A percentile compares a stretch with the other conserved stretches of the same genome.
Evolutionary conservation across 257 asterid genomes (phyloP).

Genomic region (Solanum lycopersicoides): DNA sequence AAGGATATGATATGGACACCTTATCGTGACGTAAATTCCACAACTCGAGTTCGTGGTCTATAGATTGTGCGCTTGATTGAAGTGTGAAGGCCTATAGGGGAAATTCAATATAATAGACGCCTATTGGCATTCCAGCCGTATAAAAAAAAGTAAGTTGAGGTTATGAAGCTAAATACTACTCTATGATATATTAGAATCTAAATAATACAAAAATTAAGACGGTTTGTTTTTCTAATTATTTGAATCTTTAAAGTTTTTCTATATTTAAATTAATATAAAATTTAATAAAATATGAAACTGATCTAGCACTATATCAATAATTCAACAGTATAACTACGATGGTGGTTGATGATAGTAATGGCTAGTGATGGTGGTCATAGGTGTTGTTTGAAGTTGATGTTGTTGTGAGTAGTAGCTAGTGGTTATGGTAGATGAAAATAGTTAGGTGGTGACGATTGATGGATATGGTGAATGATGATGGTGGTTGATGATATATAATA

Average conservation of each 20-base stretch:
- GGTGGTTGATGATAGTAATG: neutral
- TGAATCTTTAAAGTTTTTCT: no score
- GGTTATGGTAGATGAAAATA: neutral
- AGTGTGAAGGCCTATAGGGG: neutral
- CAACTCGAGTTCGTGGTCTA: accelerated
- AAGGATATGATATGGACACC: neutral
- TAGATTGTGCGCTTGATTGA: neutral
- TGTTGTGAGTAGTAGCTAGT: neutral
- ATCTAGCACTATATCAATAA: no score
- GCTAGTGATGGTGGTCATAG: neutral
- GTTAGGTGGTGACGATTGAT: neutral
- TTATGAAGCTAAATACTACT: neutral
- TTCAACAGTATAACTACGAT: no score
- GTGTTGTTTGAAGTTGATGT: no score
- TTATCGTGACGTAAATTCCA: neutral
- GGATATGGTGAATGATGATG: neutral
- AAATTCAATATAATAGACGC: no score
- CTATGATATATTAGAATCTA: neutral
- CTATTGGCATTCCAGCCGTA: no score
- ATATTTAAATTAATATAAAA: no score
- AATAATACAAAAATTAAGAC: neutral
- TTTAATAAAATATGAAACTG: no score
- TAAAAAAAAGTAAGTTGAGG: neutral
- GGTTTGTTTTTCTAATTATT: no score
- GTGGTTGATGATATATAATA: neutral